Conservation (phyloP, 2,329 filamentous ascomycete species). For the Cylindrodendrum hubeiense region DNA sequence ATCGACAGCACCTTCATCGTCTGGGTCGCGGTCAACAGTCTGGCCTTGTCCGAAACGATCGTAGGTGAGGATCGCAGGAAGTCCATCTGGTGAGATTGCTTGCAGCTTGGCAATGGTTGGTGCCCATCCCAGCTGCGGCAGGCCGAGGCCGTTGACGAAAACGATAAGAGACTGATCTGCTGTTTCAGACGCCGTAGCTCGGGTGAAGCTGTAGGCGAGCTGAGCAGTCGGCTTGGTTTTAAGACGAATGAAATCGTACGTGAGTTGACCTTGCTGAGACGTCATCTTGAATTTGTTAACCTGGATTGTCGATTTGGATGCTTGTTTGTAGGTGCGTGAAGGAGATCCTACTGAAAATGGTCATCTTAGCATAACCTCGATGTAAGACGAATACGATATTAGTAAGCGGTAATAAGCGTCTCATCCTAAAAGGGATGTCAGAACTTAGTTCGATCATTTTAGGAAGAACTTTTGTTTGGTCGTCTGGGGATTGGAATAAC, state of each 20-base stretch:
- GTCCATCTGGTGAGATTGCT: background rate
- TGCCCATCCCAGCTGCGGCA: conserved; percentile 36
- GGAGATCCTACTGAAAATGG: too few species aligned
- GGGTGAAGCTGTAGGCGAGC: conserved; percentile 32
- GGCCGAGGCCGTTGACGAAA: conserved; percentile 40
- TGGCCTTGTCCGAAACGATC: conserved; percentile 70
- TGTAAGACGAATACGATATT: too few species aligned
- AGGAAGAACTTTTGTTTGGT: too few species aligned
- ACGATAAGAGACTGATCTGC: conserved; percentile 26
- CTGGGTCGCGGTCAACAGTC: conserved; percentile 57
- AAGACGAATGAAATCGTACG: conserved; percentile 23
- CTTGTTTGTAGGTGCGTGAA: too few species aligned
- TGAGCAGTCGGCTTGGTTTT: conserved; percentile 33
- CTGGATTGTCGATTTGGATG: too few species aligned
- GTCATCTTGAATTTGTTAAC: too few species aligned
- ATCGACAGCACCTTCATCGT: conserved; percentile 53
- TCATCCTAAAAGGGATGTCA: too few species aligned
- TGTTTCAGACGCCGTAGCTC: background rate
- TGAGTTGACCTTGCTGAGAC: too few species aligned
- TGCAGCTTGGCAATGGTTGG: conserved; percentile 21
- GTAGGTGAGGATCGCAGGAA: conserved; percentile 61
- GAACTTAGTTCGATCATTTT: too few species aligned
- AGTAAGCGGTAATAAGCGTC: too few species aligned
- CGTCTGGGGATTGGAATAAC: too few species aligned
- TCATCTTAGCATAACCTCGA: too few species aligned